These are phyloP conservation scores for Taxillus chinensis DNA, from an alignment of 164 flowering plant genomes.

Conservation along the genomic window DNA sequence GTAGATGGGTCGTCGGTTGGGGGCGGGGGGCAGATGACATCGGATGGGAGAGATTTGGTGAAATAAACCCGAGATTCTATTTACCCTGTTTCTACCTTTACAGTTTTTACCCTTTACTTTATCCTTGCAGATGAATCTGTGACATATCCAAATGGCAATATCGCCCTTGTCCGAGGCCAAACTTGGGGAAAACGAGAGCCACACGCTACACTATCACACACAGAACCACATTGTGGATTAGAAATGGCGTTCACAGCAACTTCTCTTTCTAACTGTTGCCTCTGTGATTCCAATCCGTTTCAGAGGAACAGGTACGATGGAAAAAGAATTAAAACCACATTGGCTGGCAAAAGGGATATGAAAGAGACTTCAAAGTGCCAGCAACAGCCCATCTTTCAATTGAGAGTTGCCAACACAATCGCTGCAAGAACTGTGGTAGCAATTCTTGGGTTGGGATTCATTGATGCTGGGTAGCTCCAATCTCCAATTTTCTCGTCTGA, in stretches of 20 bases:
- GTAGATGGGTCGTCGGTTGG: too few relatives aligned
- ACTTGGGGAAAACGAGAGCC: neutral
- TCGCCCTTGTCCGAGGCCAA: neutral
- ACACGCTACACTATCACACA: neutral
- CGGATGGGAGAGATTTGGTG: too few relatives aligned
- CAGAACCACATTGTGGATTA: neutral
- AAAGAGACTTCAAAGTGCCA: constrained; percentile 16
- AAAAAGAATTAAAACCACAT: constrained; percentile 12
- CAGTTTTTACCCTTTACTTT: too few relatives aligned
- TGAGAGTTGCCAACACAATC: constrained; percentile 28
- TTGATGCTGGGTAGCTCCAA: constrained; percentile 68
- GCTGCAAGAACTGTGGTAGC: constrained; percentile 46
- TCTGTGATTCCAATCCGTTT: constrained; percentile 9
- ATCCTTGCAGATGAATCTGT: too few relatives aligned
- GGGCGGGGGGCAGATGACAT: too few relatives aligned
- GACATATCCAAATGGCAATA: neutral
- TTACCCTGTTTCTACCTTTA: too few relatives aligned
- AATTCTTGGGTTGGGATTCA: constrained; percentile 60
- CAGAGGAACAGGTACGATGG: constrained; percentile 13
- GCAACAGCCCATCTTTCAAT: constrained; percentile 16
- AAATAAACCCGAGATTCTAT: too few relatives aligned
- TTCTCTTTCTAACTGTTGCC: constrained; percentile 11
- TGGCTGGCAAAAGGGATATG: constrained; percentile 26
- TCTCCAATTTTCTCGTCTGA: neutral
- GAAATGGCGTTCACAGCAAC: constrained; percentile 29